phyloP scores from a whole-genome alignment of 2,329 filamentous ascomycete species.

The Albifimbria verrucaria region DNA sequence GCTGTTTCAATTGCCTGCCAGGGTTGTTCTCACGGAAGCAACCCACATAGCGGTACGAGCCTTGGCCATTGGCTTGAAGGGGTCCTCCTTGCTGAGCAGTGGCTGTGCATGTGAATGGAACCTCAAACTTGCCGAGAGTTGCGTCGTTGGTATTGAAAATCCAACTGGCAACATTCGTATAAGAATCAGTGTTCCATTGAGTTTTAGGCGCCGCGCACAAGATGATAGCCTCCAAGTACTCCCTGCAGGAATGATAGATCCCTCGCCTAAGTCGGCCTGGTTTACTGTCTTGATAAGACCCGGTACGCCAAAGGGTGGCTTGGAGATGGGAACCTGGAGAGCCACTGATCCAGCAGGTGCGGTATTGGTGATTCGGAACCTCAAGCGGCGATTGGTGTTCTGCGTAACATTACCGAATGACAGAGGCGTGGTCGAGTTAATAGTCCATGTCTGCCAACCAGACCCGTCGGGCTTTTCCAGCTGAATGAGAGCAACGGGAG shows the following conservation, averaged over 20 bases:
- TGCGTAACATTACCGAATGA: not conserved
- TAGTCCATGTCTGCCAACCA: conserved; percentile 1
- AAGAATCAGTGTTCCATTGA: conserved; percentile 1
- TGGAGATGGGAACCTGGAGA: conserved; percentile 3
- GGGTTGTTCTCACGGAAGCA: conserved; percentile 4
- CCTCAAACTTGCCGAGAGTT: conserved; percentile 1
- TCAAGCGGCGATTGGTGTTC: not conserved
- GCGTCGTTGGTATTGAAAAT: conserved; percentile 2
- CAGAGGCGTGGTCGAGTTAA: not conserved
- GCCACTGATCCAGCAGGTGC: conserved; percentile 1
- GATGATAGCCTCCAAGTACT: not conserved
- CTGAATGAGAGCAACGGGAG: conserved; percentile 1
- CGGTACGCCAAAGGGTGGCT: conserved; percentile 1
- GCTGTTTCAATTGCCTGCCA: not conserved
- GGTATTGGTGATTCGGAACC: conserved; percentile 2
- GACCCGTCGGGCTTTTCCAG: conserved; percentile 3
- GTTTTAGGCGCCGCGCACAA: not conserved
- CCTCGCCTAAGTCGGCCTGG: conserved; percentile 2
- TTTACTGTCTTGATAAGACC: conserved; percentile 1
- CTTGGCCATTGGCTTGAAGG: not conserved
- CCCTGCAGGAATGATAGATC: not conserved
- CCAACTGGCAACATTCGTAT: not conserved
- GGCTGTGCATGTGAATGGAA: conserved; percentile 2
- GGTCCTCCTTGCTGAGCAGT: not conserved
- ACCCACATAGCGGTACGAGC: not conserved